Evolutionary conservation across 2,329 filamentous ascomycete genomes (phyloP), one percentile per base, ranked within the genome.

Genomic region (Monosporascus sp.): DNA sequence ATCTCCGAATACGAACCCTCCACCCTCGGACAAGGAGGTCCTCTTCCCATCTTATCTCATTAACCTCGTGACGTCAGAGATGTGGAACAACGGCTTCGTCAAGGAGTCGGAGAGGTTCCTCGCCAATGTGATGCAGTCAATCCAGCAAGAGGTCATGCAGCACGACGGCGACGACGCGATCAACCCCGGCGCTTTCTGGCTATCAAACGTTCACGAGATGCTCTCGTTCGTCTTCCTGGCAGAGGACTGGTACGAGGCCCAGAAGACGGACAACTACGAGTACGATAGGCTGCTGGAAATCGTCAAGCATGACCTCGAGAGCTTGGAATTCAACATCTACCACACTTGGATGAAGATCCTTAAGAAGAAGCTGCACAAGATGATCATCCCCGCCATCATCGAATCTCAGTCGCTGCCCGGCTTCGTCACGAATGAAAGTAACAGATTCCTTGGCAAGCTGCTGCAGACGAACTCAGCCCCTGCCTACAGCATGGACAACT

Each of bases 341-440:
- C 94, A 99, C 74, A 99, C 94, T 25, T 99, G 94, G 94, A 99
- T 99, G 94, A 99, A 99, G 80, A 90, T 97, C 53, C 77, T 99
- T 67, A 99, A 99, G 83, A 97, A 97, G 84, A 96, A 96, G 77
- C 81, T 99, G 58, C 90, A 95, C 66, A 97, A 97, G 82, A 99
- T 99, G 94, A 95, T 99, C 66, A 96, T 99, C 50, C 94, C 94
- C 1, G 94, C 94, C 52, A 99, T 99, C 70, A 99, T 99, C 66
- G 94, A 99, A 72, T 97, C 93, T 47, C 94, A 99, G 72, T 97
- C 94, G 24, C 84, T 99, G 57, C 94, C 94, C 49, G 94, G 94
- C 62, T 99, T 99, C 71, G 94, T 99, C 61, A 99, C 94, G 54
- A 99, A 95, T 72, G 94, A 99, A 77, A 96, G 89, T 76, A 97